Base-by-base conservation (phyloP, 345 rosid species). In the Citrus sinensis region DNA sequence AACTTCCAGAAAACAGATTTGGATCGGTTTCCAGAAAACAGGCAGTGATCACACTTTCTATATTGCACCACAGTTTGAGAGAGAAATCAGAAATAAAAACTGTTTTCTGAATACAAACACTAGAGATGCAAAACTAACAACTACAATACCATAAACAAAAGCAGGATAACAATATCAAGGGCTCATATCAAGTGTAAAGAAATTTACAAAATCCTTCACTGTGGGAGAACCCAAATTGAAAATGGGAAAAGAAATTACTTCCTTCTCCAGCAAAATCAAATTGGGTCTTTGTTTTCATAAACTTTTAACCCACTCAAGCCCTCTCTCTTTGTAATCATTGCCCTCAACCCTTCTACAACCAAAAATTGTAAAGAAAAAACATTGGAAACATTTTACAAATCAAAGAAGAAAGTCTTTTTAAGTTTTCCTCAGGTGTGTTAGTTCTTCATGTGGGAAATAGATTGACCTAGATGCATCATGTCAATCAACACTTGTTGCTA, bases 141-240 rank as follows among this genome's bases (percentile, higher is more conserved):
- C 2, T 5, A 54, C 1, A 17, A 54, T 17, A 54, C 58, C 2
- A 16, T 14, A 17, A 54, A 17, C 58, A 54, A 54, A 2, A 17
- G 58, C 22, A 54, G 58, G 58, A n/a, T 4, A 2, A 10, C 1
- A 2, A 54, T 54, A 54, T 16, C 58, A 54, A 19, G 85, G 89
- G 89, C 88, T 90, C 91, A 83, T 85, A 88, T 88, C 93, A 90
- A 90, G 89, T 85, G 89, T 82, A 86, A 72, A 79, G 51, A 68
- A 67, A 71, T 68, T 69, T 30, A 25, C 67, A 56, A 83, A 79
- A 66, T 25, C 87, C 59, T 78, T 86, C 88, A 88, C 66, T 5
- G 85, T 71, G 80, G 77, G 56, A 46, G 56, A 79, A 82, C 86
- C 87, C 82, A 68, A 6, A 54, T 54, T 54, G 58, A 54, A 54